Percentiles rank a stretch among this genome's conserved stretches.
Conservation (phyloP, 306 rosid species). For the Casuarina glauca region DNA sequence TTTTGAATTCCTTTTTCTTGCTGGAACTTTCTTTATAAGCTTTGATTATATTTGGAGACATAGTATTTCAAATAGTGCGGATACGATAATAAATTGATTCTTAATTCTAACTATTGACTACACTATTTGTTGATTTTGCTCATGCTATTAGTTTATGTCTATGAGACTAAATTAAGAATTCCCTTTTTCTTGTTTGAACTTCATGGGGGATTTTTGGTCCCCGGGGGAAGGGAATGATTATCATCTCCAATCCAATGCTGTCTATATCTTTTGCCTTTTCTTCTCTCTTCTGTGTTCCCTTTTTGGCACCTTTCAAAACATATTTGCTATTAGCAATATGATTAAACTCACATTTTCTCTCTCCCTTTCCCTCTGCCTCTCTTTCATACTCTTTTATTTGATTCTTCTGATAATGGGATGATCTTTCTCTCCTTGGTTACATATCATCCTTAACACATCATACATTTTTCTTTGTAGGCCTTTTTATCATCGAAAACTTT, state of each 20-base stretch:
- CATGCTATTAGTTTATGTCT: background rate
- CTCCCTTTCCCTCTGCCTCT: background rate
- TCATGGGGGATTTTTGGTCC: background rate
- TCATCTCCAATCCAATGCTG: background rate
- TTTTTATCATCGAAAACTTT: background rate
- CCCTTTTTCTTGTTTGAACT: background rate
- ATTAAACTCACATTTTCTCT: background rate
- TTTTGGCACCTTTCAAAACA: background rate
- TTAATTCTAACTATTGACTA: background rate
- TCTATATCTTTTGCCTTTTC: background rate
- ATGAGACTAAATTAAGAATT: background rate
- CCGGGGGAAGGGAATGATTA: background rate
- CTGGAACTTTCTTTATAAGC: background rate
- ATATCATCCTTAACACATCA: background rate
- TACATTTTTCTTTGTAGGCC: background rate
- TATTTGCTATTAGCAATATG: background rate
- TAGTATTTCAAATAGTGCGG: background rate
- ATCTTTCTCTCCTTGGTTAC: background rate
- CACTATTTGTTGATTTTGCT: background rate
- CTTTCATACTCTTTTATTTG: background rate
- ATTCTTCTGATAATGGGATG: background rate
- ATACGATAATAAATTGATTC: background rate
- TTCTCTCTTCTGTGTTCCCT: background rate
- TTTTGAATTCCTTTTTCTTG: background rate
- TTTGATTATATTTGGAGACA: background rate